phyloP scores from a whole-genome alignment of 2,329 filamentous ascomycete genomes.

The Cyphellophora attinorum region DNA sequence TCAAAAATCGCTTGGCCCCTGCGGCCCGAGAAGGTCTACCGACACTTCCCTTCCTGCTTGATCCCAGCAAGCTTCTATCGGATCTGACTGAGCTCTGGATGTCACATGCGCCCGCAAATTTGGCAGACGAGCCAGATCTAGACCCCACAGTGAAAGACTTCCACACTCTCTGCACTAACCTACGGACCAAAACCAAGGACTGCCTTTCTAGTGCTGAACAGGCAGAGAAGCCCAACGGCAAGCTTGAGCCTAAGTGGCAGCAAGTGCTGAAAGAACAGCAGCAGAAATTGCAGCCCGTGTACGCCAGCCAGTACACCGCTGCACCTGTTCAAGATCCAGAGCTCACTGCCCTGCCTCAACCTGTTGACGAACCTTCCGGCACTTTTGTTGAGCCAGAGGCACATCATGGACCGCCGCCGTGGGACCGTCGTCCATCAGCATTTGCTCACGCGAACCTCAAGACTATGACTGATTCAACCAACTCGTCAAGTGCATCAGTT shows the following conservation, averaged over 20 bases:
- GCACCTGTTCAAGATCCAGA: constrained; percentile 5
- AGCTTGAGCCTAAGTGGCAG: constrained; percentile 39
- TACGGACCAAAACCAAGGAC: constrained; percentile 34
- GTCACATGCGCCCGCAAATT: constrained; percentile 27
- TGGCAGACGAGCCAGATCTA: constrained; percentile 28
- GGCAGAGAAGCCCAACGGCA: constrained; percentile 37
- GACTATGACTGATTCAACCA: constrained; percentile 34
- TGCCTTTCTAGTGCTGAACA: constrained; percentile 37
- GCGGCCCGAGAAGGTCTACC: constrained; percentile 85
- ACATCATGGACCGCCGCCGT: constrained; percentile 26
- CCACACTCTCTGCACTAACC: constrained; percentile 31
- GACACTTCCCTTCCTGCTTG: constrained; percentile 84
- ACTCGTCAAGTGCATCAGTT: constrained; percentile 31
- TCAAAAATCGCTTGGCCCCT: constrained; percentile 69
- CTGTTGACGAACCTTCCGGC: constrained; percentile 5
- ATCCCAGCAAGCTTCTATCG: constrained; percentile 76
- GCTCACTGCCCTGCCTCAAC: constrained; percentile 17
- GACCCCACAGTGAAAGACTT: constrained; percentile 31
- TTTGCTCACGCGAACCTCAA: constrained; percentile 21
- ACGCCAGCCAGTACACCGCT: constrained; percentile 8
- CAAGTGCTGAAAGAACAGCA: constrained; percentile 40
- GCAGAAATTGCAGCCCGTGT: constrained; percentile 15
- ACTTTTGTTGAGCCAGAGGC: constrained; percentile 26
- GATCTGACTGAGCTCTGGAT: constrained; percentile 59
- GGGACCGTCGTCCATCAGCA: constrained; percentile 35